Base-by-base conservation (phyloP, 768 basidiomycete species). In the Ephemerocybe angulata region DNA sequence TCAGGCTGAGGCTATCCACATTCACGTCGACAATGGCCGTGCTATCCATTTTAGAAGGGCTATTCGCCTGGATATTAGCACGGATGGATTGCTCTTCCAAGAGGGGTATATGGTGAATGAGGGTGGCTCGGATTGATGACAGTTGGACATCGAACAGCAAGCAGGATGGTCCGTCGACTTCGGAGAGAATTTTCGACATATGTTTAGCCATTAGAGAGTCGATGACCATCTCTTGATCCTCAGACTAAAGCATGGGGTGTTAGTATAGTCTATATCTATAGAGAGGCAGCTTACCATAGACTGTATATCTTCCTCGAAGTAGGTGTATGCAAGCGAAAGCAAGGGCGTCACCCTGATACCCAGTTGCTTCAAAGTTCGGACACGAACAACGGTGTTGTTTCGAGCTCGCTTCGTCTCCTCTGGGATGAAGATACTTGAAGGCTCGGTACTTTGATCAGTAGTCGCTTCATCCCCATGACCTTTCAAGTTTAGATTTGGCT, bases 321-420 rank as follows among this genome's bases (percentile, higher is more conserved):
- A 64, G 29, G 65, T 62, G n/a, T 72, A 64, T 42, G 74, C 76
- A 17, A 75, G 70, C 33, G 82, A 55, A 17, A 83, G 46, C 19
- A 88, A 70, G 2, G 88, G 87, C 4, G 83, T 86, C n/a, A 85
- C 53, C 40, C 70, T 68, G 17, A 84, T 44, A 33, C 71, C 67
- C 13, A 82, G 46, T 19, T 70, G 68, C 27, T 68, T 70, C 27
- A 61, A 60, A 52, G 68, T 75, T 31, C 67, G 68, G 28, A 84
- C 55, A 27, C 82, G 79, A 31, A 76, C 59, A 6, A 73, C 73
- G 3, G 70, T 76, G 13, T 65, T 68, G 40, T 65, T 62, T 44
- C 57, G 63, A 47, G 66, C 67, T 13, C 66, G 60, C 40, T 61
- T 47, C 21, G 52, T 30, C 38, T 58, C 56, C n/a, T 65, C 62